Percentiles rank a stretch among this genome's conserved stretches.
Conservation (phyloP, 331 rosid genomes). For the Saraca asoca region DNA sequence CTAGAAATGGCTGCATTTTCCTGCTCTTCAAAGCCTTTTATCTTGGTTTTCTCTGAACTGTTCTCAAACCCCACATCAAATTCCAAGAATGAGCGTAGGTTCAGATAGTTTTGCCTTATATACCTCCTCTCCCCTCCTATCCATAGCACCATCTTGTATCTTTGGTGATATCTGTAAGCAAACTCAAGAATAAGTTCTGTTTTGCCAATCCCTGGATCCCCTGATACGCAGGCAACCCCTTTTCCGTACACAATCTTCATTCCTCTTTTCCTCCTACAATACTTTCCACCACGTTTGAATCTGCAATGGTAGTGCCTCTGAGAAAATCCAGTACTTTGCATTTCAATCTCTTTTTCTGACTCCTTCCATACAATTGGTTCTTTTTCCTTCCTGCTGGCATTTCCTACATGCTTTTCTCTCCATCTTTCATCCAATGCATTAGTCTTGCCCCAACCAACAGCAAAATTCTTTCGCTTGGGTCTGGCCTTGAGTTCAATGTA, state of each 20-base stretch:
- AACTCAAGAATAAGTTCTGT: constrained; percentile 87
- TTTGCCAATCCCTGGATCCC: constrained; percentile 86
- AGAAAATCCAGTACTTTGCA: constrained; percentile 68
- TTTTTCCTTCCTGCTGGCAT: constrained; percentile 59
- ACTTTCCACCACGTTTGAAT: constrained; percentile 57
- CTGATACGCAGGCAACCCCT: constrained; percentile 85
- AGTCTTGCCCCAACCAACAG: constrained; percentile 66
- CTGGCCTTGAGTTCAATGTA: constrained; percentile 79
- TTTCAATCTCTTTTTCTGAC: constrained; percentile 78
- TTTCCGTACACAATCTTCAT: constrained; percentile 69
- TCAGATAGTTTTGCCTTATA: constrained; percentile 77
- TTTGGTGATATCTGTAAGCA: constrained; percentile 86
- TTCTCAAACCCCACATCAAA: constrained; percentile 83
- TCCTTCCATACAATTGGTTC: constrained; percentile 88
- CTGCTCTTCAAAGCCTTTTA: constrained; percentile 72
- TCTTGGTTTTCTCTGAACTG: constrained; percentile 56
- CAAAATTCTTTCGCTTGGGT: constrained; percentile 64
- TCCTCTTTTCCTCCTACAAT: constrained; percentile 59
- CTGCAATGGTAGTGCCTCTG: constrained; percentile 49
- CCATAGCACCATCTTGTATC: constrained; percentile 89
- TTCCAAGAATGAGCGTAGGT: constrained; percentile 73
- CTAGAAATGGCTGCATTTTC: constrained; percentile 74
- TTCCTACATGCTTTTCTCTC: constrained; percentile 45
- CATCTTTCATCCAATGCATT: constrained; percentile 60
- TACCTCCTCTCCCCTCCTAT: constrained; percentile 83